Percentiles rank a stretch among this genome's conserved stretches.
Conservation (phyloP, 192 early-diverging fungal genomes). For the Jimgerdemannia flammicorona region DNA sequence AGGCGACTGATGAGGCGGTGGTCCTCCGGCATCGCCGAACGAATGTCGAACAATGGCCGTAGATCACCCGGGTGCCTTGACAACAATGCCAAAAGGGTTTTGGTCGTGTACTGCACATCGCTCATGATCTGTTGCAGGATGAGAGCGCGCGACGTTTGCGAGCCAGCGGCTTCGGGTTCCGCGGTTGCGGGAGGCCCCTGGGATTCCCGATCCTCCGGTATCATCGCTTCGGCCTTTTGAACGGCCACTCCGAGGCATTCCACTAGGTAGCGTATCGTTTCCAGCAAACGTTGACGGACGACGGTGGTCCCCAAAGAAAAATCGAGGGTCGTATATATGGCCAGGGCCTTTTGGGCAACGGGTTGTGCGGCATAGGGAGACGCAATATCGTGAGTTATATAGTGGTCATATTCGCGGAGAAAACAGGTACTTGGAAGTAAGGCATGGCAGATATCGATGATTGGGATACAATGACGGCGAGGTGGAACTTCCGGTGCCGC, state of each 20-base stretch:
- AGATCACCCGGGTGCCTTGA: constrained; percentile 11
- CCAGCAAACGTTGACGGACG: constrained; percentile 3
- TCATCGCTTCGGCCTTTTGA: neutral
- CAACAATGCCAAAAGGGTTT: constrained; percentile 31
- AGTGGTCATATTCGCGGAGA: neutral
- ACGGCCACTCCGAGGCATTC: constrained; percentile 5
- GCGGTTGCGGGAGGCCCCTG: neutral
- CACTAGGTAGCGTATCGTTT: constrained; percentile 18
- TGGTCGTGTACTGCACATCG: constrained; percentile 32
- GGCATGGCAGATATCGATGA: constrained; percentile 14
- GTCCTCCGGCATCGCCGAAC: neutral
- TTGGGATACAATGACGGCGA: constrained; percentile 28
- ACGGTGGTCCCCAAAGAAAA: constrained; percentile 32
- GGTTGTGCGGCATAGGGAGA: neutral
- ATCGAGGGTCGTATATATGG: constrained; percentile 38
- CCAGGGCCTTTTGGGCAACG: constrained; percentile 32
- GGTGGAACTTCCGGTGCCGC: constrained; percentile 23
- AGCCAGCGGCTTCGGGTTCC: neutral
- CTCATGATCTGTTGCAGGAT: constrained; percentile 19
- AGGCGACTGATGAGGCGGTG: neutral
- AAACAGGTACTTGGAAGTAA: neutral
- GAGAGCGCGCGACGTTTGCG: neutral
- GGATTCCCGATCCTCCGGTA: neutral
- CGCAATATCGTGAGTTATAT: constrained; percentile 14
- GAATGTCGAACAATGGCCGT: constrained; percentile 11